Evolutionary conservation across 164 flowering plant species (phyloP).

Genomic region (Sextonia rubra): DNA sequence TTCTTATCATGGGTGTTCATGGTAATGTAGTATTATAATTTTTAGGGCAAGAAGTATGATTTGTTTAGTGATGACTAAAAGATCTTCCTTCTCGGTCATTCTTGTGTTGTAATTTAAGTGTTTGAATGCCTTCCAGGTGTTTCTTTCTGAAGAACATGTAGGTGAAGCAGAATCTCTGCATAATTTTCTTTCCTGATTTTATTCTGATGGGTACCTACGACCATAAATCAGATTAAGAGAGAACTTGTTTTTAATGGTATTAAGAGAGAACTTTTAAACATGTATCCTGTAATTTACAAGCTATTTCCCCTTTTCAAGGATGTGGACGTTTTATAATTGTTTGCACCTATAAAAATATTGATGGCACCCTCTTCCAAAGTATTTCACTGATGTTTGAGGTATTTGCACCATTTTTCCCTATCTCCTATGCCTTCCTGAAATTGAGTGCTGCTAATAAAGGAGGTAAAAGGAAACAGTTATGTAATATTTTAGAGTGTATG

Average conservation of each 20-base stretch:
- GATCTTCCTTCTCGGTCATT: not conserved
- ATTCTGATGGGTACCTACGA: not conserved
- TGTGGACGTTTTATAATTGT: not conserved
- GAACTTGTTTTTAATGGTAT: too few species aligned
- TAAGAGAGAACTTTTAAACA: too few species aligned
- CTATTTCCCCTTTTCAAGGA: not conserved
- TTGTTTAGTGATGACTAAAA: too few species aligned
- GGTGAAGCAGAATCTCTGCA: not conserved
- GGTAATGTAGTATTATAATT: not conserved
- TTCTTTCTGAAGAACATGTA: not conserved
- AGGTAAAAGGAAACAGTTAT: too few species aligned
- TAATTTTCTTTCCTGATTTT: too few species aligned
- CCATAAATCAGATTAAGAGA: not conserved
- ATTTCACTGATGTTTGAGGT: too few species aligned
- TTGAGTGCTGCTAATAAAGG: too few species aligned
- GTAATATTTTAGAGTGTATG: too few species aligned
- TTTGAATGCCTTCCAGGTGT: not conserved
- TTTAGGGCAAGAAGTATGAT: not conserved
- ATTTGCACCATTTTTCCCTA: too few species aligned
- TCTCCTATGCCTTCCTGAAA: too few species aligned
- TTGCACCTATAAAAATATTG: too few species aligned
- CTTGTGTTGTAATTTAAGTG: not conserved
- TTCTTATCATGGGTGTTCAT: not conserved
- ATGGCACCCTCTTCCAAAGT: too few species aligned
- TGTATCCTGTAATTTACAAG: not conserved